Evolutionary conservation across 2,329 filamentous ascomycete species (phyloP), one percentile per base, ranked within the genome.

Genomic region (Calonectria ilicicola): DNA sequence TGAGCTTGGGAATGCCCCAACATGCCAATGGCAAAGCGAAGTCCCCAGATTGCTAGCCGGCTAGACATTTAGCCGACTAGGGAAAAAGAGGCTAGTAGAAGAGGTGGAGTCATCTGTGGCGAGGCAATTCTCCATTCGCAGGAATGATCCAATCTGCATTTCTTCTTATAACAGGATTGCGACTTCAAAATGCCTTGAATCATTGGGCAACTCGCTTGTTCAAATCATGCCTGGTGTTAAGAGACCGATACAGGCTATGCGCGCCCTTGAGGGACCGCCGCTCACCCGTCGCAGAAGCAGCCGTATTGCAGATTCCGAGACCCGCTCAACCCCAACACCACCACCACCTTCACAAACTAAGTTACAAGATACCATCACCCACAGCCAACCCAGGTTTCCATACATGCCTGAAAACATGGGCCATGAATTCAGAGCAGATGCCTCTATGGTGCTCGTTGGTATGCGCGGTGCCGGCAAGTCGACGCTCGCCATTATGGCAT

Each of bases 391-490:
- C 7, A 42, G 8, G 12, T 6, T 19, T 26, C 2, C 15, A 3
- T 27, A 15, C 12, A 60, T 19, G 8, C 2, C 9, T 8, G 21
- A 27, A 10, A 60, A 60, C 0, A 42, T 21, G 63, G 3, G 74
- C 71, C 77, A 76, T 44, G 80, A 74, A 67, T 93, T 93, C 78
- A 83, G 86, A 9, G 82, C 87, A 9, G 88, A 93, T 84, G 91
- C 92, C 2, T 95, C 93, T 1, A 91, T 96, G 68, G 89, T 95
- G 6, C 86, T 96, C n/a, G 89, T 94, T 26, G 94, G 94, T 2
- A 91, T 94, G 68, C 90, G 92, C 14, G 94, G 93, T 12, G 91
- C 92, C 5, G 94, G 94, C 21, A 95, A 95, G 82, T 93, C 93
- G 1, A 95, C 92, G 1, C 85, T 96, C 10, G 94, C 92, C 15